phyloP scores from a whole-genome alignment of 2,329 filamentous ascomycete genomes.

The Aspergillus fructus region DNA sequence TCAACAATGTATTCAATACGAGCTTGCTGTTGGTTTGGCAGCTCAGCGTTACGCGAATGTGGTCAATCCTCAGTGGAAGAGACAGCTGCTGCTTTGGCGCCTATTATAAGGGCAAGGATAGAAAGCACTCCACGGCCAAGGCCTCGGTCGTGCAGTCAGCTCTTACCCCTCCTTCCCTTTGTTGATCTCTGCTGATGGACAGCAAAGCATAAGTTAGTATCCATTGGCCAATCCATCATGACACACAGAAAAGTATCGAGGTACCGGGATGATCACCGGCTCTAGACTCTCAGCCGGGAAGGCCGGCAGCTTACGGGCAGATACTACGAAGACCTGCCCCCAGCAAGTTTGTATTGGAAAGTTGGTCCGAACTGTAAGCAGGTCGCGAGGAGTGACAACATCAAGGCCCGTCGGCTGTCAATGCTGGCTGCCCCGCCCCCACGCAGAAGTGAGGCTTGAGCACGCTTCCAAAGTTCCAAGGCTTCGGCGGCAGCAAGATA shows the following conservation, averaged over 20 bases:
- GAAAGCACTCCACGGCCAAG: background rate
- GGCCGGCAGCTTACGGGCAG: too few relatives aligned
- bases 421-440: conserved; percentile 1
- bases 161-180: background rate
- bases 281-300: background rate
- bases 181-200: background rate
- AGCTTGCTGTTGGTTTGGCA: background rate
- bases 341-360: background rate
- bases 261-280: background rate
- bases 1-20: background rate
- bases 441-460: background rate
- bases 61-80: background rate
- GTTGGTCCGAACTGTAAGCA: background rate
- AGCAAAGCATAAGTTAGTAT: conserved; percentile 1
- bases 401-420: background rate
- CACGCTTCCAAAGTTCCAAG: background rate
- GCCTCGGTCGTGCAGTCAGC: background rate
- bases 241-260: background rate
- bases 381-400: background rate
- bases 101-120: background rate
- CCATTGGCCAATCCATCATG: background rate
- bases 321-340: background rate
- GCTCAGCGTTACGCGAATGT: background rate
- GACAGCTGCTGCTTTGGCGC: background rate
- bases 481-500: conserved; percentile 5